Base-by-base conservation (phyloP, 108 stramenopile species). In the Discostella pseudostelligera region DNA sequence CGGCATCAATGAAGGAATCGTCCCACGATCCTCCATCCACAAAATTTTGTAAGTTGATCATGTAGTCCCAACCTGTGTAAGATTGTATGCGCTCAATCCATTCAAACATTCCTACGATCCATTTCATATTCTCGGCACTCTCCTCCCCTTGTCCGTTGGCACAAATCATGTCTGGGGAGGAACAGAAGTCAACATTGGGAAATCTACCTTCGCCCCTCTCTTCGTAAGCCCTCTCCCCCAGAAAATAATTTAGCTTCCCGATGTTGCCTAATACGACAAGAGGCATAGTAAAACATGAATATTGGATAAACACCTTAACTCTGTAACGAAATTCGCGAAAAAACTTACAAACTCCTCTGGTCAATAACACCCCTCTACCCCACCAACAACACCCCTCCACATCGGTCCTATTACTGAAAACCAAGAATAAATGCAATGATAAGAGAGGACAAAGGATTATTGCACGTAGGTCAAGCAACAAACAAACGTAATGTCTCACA, bases 321-420 rank as follows among this genome's bases (percentile, higher is more conserved):
- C 16, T 28, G 24, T 10, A 20, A 44, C 13, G 19, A 48, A 26
- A 29, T 36, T 62, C 10, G 11, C 8, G 6, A 10, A 26, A 2
- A 24, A 25, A 25, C 49, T 50, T 36, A 59, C 76, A 78, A 17
- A 62, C 56, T 19, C 75, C 75, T 56, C 70, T 51, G 10, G 75
- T 76, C 53, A 71, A 39, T 7, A 76, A 39, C 4, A 56, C 70
- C 3, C 75, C 75, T 46, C 75, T 64, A 8, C 75, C 75, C 75
- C 75, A 76, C 65, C 56, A 67, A 48, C 66, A 67, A 40, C 75
- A 76, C 43, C 75, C 75, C 32, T 76, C 75, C 0, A 54, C 26
- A 25, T 76, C 75, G 22, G 65, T 67, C 46, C 75, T 70, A 20
- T 70, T 70, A 21, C 53, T 54, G 17, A 55, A 26, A n/a, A 0